Evolutionary conservation across 2,329 filamentous ascomycete species (phyloP), one percentile per base, ranked within the genome.

Genomic region (Mycosphaerella arachidis): DNA sequence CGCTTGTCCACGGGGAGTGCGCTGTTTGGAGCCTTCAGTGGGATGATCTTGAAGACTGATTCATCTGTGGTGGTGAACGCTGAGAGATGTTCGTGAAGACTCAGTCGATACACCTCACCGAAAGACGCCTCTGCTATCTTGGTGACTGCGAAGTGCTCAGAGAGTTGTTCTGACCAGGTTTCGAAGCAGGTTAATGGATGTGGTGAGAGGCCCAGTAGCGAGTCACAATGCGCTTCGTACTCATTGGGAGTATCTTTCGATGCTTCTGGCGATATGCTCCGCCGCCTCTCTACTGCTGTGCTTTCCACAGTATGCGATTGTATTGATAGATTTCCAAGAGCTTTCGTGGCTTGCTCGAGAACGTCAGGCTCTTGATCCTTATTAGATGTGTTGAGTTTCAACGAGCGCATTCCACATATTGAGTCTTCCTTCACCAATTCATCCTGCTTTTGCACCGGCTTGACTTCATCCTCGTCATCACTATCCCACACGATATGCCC

Each of bases 121-220:
- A 86, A 88, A 0, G 84, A 86, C 1, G 86, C 86, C 70, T 88
- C 85, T 8, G 84, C 85, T 37, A 88, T 81, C 66, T 88, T 88
- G 8, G 77, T 75, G 45, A 87, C 77, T 40, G 77, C 69, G 63
- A 82, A 82, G 59, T 77, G 72, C 6, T 71, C 68, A 13, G 74
- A 72, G 10, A 81, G 70, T 52, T 74, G 69, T 4, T 71, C 64
- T 16, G 76, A 72, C 77, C 78, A 81, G n/a, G 71, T 64, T 3
- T 70, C 62, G 59, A 81, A 81, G 6, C 70, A 60, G 1, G 72
- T 66, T 61, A 63, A 67, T 67, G 60, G 72, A 68, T 63, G 75
- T n/a, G 65, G 58, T 8, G 71, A 71, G 8, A 72, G 64, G 6
- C 64, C 55, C 10, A 75, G 63, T 1, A 75, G 56, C 3, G 64